Conservation (phyloP, 768 basidiomycete species). For the Suillus cothurnatus region DNA sequence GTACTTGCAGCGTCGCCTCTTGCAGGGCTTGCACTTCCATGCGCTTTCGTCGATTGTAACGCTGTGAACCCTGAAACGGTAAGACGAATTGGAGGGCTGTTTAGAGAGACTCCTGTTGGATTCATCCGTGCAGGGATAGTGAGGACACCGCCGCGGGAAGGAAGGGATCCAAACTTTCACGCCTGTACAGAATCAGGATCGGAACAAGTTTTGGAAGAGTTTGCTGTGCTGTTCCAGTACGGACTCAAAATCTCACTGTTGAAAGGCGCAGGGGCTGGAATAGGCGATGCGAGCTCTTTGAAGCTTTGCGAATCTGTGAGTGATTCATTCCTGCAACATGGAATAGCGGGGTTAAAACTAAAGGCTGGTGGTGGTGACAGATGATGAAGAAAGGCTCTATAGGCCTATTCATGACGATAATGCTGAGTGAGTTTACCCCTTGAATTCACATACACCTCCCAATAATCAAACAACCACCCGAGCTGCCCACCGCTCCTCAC, state of each 20-base stretch:
- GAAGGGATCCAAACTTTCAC: slow-evolving; percentile 55
- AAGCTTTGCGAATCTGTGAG: slow-evolving; percentile 62
- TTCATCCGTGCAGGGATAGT: slow-evolving; percentile 59
- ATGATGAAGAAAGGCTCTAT: slow-evolving; percentile 56
- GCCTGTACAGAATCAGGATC: slow-evolving; percentile 37
- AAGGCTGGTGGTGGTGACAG: slow-evolving; percentile 26
- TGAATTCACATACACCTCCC: no score
- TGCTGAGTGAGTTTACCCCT: slow-evolving; percentile 40
- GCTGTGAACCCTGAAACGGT: slow-evolving; percentile 54
- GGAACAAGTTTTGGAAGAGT: slow-evolving; percentile 35
- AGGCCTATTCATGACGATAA: slow-evolving; percentile 52
- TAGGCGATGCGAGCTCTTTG: slow-evolving; percentile 57
- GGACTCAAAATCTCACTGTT: slow-evolving; percentile 47
- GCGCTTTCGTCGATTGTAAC: slow-evolving; percentile 55
- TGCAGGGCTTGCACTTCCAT: slow-evolving; percentile 1
- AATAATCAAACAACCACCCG: background rate
- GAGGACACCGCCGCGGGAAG: slow-evolving; percentile 50
- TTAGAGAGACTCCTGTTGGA: slow-evolving; percentile 33
- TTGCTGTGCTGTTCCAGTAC: slow-evolving; percentile 37
- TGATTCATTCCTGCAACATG: slow-evolving; percentile 5
- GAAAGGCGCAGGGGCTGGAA: slow-evolving; percentile 46
- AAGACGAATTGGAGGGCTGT: slow-evolving; percentile 44
- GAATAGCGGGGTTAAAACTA: background rate
- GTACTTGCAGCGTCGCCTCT: background rate
- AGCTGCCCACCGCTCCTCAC: slow-evolving; percentile 55